Percentiles rank a stretch among this genome's conserved stretches.
Evolutionary conservation across 768 basidiomycete species (phyloP).

Genomic region (Rhodocollybia butyracea): DNA sequence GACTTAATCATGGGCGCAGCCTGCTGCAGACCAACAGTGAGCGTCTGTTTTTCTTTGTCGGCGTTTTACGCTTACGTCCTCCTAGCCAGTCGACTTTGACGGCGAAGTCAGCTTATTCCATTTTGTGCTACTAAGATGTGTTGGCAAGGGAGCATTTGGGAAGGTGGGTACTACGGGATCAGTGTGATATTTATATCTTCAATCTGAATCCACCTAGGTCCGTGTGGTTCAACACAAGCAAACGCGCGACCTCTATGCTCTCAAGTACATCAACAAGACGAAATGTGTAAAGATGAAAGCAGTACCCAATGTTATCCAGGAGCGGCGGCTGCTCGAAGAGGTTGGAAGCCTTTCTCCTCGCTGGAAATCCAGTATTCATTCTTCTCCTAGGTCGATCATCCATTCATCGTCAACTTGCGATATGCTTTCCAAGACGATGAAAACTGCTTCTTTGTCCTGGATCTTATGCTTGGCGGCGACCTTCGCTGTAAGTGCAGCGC

Average conservation of each 20-base stretch:
- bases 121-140: constrained; percentile 89
- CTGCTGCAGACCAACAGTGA: constrained; percentile 80
- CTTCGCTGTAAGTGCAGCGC: constrained; percentile 68
- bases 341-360: constrained; percentile 35
- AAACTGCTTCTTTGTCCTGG: constrained; percentile 97
- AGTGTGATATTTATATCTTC: not conserved
- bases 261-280: constrained; percentile 99
- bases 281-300: constrained; percentile 99
- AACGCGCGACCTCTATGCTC: constrained; percentile 91
- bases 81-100: constrained; percentile 90
- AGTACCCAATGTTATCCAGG: constrained; percentile 95
- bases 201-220: constrained; percentile 54
- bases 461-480: constrained; percentile 96
- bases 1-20: constrained; percentile 67
- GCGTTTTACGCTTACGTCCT: not conserved
- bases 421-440: constrained; percentile 99
- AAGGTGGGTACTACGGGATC: constrained; percentile 57
- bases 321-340: constrained; percentile 93
- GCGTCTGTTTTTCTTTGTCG: constrained; percentile 15
- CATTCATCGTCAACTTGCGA: constrained; percentile 90
- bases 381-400: constrained; percentile 78
- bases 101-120: constrained; percentile 96
- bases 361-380: constrained; percentile 15
- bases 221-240: constrained; percentile 99
- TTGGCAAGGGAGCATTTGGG: constrained; percentile 99